Base-by-base conservation (phyloP, 306 rosid species). In the Chamaecrista fasciculata region DNA sequence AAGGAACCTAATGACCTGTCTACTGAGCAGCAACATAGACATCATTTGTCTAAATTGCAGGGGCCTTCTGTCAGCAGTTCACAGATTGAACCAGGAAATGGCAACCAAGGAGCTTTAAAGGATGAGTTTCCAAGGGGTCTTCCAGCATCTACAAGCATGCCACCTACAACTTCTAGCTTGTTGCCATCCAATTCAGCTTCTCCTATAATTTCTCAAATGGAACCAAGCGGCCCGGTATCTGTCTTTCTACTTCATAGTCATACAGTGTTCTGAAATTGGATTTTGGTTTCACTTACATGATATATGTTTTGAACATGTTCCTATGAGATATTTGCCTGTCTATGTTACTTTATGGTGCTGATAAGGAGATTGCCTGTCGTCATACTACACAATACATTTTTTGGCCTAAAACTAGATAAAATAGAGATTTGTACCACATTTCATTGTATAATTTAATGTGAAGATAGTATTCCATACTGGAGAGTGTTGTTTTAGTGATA, bases 111-210 rank as follows among this genome's bases (percentile, higher is more conserved):
- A 78, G 67, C 71, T 60, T 46, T 65, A 49, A 81, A 68, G 69
- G 91, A 89, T 44, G 95, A 86, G 69, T 82, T 88, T 79, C 73
- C 96, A 66, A 86, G 88, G 78, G 90, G 87, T 31, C 82, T 79
- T 87, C 60, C 89, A 28, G 72, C 84, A 66, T 64, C 89, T 44
- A 58, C 79, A 29, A 79, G 75, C 77, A 68, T 74, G 52, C 77
- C 69, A 21, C 81, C 83, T 50, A 71, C 80, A 47, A 65, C 87
- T 70, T 42, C 84, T 40, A 73, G 72, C 82, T 67, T 76, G 72
- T 71, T 68, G 42, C 76, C 86, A 33, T 76, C 80, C 43, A 89
- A 77, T 77, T 75, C 77, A 82, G 48, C 90, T 53, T 75, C 85
- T 74, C 65, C 90, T 79, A 69, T 61, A 26, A 28, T 75, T 9